Percentiles rank a stretch among this genome's conserved stretches.
These are phyloP conservation scores for Termitomyces sp. DNA, from an alignment of 768 basidiomycete genomes.

Conservation along the genomic window DNA sequence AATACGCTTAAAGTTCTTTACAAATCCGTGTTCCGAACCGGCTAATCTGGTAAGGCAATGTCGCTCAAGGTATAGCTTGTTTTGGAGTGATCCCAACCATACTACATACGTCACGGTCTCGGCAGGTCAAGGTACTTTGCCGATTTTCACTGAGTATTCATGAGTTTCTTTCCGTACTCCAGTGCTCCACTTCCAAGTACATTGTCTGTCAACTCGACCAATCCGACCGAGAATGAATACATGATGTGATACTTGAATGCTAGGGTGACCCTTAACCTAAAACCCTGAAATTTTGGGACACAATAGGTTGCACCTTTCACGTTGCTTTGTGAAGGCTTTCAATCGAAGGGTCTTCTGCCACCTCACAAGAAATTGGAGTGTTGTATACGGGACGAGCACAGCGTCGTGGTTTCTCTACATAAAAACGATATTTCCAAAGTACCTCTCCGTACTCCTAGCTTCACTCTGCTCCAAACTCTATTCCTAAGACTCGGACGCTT, in stretches of 20 bases:
- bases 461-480: not conserved
- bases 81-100: not conserved
- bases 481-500: not conserved
- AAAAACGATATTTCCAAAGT: not conserved
- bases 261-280: too few relatives aligned
- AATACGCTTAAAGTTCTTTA: too few relatives aligned
- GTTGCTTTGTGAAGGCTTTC: not conserved
- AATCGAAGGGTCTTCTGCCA: not conserved
- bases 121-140: not conserved
- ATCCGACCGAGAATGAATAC: not conserved
- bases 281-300: too few relatives aligned
- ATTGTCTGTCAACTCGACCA: not conserved
- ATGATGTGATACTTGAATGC: not conserved
- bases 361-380: not conserved
- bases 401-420: not conserved
- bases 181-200: not conserved
- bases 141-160: not conserved
- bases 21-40: too few relatives aligned
- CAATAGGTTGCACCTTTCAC: too few relatives aligned
- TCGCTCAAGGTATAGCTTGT: not conserved
- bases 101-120: too few relatives aligned
- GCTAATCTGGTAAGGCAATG: not conserved
- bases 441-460: not conserved
- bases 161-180: not conserved
- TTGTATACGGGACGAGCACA: not conserved